Evolutionary conservation across 257 asterid species (phyloP).

Genomic region (Fraxinus pennsylvanica): DNA sequence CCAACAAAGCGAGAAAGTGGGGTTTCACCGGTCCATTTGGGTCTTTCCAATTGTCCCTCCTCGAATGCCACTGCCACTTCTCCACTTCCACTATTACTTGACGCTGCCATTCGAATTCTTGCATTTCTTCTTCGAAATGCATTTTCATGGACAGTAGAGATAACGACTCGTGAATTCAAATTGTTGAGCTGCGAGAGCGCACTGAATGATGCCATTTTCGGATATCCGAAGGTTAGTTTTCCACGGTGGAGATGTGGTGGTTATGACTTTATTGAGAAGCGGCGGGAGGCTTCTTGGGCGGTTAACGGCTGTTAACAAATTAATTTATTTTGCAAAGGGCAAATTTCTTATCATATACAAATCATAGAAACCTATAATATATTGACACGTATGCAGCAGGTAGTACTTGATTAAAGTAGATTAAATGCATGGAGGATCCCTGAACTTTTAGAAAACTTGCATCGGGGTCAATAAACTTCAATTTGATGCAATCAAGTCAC

Average conservation of each 20-base stretch:
- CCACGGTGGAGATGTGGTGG: slow-evolving; percentile 24
- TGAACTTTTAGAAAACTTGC: background rate
- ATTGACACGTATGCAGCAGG: slow-evolving; percentile 18
- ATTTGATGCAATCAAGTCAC: background rate
- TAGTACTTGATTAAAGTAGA: background rate
- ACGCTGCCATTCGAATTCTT: slow-evolving; percentile 43
- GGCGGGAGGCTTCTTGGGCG: slow-evolving; percentile 20
- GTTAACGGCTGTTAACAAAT: slow-evolving; percentile 18
- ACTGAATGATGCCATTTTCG: slow-evolving; percentile 47
- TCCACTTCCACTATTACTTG: slow-evolving; percentile 32
- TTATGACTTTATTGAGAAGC: background rate
- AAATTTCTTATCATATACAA: background rate
- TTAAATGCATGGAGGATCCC: too few species aligned
- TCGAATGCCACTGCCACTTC: slow-evolving; percentile 48
- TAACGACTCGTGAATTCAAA: slow-evolving; percentile 26
- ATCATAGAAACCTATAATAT: slow-evolving; percentile 30
- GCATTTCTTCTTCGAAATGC: slow-evolving; percentile 21
- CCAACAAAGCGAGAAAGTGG: slow-evolving; percentile 81
- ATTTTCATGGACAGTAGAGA: slow-evolving; percentile 28
- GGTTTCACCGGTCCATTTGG: slow-evolving; percentile 85
- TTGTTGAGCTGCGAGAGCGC: slow-evolving; percentile 47
- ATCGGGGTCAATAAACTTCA: background rate
- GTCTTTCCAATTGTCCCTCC: slow-evolving; percentile 82
- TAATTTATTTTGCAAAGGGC: background rate
- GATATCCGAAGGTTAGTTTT: background rate